These are phyloP conservation scores for Cryphonectria nitschkei DNA, from an alignment of 2,329 filamentous ascomycete species.

Conservation along the genomic window DNA sequence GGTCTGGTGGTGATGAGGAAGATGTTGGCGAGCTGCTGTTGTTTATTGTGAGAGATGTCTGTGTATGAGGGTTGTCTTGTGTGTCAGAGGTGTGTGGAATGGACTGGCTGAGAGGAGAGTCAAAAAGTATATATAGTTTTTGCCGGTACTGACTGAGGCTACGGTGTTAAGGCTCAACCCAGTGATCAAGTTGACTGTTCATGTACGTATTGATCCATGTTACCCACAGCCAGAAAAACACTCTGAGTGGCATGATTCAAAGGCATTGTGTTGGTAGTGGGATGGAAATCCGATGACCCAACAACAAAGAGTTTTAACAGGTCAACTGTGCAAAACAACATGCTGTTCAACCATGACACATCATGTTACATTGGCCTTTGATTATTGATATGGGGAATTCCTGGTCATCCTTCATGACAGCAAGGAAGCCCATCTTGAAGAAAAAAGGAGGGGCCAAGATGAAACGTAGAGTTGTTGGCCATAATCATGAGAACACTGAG, in stretches of 20 bases:
- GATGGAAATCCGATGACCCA: not conserved
- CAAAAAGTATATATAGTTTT: not conserved
- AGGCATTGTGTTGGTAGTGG: not conserved
- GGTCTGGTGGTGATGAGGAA: not conserved
- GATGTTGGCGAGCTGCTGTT: not conserved
- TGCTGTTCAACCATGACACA: not conserved
- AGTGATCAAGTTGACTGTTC: not conserved
- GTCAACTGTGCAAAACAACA: not conserved
- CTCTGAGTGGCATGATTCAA: not conserved
- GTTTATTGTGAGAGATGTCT: not conserved
- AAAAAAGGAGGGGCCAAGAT: not conserved
- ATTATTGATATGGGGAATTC: not conserved
- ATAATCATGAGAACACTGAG: not conserved
- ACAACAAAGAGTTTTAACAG: not conserved
- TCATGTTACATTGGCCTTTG: not conserved
- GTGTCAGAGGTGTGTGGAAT: not conserved
- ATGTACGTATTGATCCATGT: too few species aligned
- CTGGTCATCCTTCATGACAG: not conserved
- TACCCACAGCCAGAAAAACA: not conserved
- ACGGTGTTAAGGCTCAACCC: not conserved
- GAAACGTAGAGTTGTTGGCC: fast-evolving
- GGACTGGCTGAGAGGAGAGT: not conserved
- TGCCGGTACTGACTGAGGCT: not conserved
- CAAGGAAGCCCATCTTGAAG: not conserved
- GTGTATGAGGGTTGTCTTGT: too few species aligned